Conservation (phyloP, 2,329 filamentous ascomycete genomes). For the Neopestalotiopsis sp. region DNA sequence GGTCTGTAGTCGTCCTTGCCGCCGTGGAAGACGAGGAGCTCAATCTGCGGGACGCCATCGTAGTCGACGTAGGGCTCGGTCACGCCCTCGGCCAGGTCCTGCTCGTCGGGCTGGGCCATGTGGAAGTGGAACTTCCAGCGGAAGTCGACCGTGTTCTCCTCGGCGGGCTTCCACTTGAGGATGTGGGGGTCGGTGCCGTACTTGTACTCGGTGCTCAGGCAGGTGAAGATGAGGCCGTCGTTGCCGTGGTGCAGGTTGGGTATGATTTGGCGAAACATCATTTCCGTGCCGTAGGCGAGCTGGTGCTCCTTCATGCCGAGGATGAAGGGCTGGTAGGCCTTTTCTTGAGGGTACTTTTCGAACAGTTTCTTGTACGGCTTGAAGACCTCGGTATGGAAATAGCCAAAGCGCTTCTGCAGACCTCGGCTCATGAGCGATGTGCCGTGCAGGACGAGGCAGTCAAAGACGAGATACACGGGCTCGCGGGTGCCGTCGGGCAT, state of each 20-base stretch:
- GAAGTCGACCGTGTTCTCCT: slow-evolving; percentile 96
- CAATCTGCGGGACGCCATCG: slow-evolving; percentile 75
- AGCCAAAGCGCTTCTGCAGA: slow-evolving; percentile 86
- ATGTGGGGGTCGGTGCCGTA: slow-evolving; percentile 93
- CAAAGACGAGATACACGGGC: slow-evolving; percentile 89
- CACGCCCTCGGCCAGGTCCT: slow-evolving; percentile 70
- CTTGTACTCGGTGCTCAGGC: slow-evolving; percentile 82
- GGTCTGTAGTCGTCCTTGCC: slow-evolving; percentile 63
- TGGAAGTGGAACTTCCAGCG: slow-evolving; percentile 80
- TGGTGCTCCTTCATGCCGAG: slow-evolving; percentile 91
- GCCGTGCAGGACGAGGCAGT: slow-evolving; percentile 84
- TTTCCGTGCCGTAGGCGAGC: slow-evolving; percentile 84
- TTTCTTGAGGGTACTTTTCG: slow-evolving; percentile 71
- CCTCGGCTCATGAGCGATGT: slow-evolving; percentile 78
- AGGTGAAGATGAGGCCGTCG: slow-evolving; percentile 98
- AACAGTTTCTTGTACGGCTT: slow-evolving; percentile 71
- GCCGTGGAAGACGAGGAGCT: slow-evolving; percentile 74
- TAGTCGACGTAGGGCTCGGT: slow-evolving; percentile 75
- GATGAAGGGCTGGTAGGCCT: slow-evolving; percentile 74
- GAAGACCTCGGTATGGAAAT: slow-evolving; percentile 81
- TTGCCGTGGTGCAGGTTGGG: slow-evolving; percentile 89
- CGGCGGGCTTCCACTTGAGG: slow-evolving; percentile 95
- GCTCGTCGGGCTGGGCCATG: slow-evolving; percentile 68
- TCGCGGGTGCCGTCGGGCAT: slow-evolving; percentile 69
- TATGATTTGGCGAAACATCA: slow-evolving; percentile 89